Conservation (phyloP, 116 monocot genomes). For the Papilionanthe hybrid region DNA sequence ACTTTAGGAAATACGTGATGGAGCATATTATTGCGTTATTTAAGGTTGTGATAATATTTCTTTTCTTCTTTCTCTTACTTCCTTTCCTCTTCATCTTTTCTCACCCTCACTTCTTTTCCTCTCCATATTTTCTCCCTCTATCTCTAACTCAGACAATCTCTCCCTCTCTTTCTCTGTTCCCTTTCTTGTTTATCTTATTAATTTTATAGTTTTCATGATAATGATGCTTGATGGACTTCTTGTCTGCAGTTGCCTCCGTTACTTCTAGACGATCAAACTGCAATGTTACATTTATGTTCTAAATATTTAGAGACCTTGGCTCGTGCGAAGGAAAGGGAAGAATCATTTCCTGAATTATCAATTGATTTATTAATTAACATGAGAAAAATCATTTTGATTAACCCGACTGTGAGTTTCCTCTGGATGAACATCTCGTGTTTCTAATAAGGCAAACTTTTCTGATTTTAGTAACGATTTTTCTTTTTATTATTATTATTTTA, state of each 20-base stretch:
- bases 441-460: not conserved
- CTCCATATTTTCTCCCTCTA: not conserved
- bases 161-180: slow-evolving; percentile 2
- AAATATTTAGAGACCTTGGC: slow-evolving; percentile 89
- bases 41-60: slow-evolving; percentile 39
- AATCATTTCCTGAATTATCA: slow-evolving; percentile 56
- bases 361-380: slow-evolving; percentile 81
- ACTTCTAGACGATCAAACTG: slow-evolving; percentile 51
- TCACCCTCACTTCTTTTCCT: not conserved
- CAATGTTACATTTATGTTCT: slow-evolving; percentile 72
- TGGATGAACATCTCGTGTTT: not conserved
- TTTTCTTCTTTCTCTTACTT: not conserved
- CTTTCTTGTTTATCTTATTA: not conserved
- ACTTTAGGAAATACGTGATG: slow-evolving; percentile 43
- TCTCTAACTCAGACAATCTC: not conserved
- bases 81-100: not conserved
- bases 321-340: slow-evolving; percentile 73
- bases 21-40: slow-evolving; percentile 68
- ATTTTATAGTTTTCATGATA: slow-evolving; percentile 1
- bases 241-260: slow-evolving; percentile 58
- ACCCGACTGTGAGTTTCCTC: slow-evolving; percentile 44
- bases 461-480: not conserved
- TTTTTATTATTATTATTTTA: slow-evolving; percentile 7
- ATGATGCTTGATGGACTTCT: slow-evolving; percentile 9
- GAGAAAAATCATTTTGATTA: slow-evolving; percentile 69